Evolutionary conservation across 768 basidiomycete species (phyloP).

Genomic region (Suillus paluster): DNA sequence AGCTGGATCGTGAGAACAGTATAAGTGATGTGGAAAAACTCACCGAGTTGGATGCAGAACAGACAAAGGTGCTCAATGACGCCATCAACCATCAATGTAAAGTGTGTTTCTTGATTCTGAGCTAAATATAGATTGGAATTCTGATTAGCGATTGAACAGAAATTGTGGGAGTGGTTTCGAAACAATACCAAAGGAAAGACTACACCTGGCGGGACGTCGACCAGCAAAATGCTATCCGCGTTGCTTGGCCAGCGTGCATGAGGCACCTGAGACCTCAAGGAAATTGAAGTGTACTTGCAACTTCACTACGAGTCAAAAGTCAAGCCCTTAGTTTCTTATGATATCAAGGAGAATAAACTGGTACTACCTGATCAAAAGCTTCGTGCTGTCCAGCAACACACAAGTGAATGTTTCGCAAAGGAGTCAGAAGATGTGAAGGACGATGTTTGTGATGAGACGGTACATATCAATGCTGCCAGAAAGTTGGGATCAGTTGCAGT

Average conservation of each 20-base stretch:
- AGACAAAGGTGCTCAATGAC: background rate
- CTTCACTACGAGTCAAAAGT: too few relatives aligned
- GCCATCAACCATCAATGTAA: background rate
- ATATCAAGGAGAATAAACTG: background rate
- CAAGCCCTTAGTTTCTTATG: too few relatives aligned
- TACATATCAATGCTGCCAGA: background rate
- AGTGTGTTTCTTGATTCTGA: background rate
- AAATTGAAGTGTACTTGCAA: background rate
- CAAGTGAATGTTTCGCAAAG: background rate
- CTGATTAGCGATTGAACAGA: background rate
- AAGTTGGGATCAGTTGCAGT: background rate
- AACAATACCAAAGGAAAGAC: background rate
- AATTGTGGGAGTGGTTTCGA: background rate
- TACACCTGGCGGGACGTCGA: background rate
- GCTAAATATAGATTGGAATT: background rate
- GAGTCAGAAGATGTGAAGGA: background rate
- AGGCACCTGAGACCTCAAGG: background rate
- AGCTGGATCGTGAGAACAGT: too few relatives aligned
- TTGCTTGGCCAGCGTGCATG: background rate
- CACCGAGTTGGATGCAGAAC: background rate
- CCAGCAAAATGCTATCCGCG: background rate
- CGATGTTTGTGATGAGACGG: background rate
- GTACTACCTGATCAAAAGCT: background rate
- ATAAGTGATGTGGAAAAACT: too few relatives aligned
- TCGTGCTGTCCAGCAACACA: background rate